Base-by-base conservation (phyloP, 495 filamentous ascomycete genomes). In the Penicillium coprophilum region DNA sequence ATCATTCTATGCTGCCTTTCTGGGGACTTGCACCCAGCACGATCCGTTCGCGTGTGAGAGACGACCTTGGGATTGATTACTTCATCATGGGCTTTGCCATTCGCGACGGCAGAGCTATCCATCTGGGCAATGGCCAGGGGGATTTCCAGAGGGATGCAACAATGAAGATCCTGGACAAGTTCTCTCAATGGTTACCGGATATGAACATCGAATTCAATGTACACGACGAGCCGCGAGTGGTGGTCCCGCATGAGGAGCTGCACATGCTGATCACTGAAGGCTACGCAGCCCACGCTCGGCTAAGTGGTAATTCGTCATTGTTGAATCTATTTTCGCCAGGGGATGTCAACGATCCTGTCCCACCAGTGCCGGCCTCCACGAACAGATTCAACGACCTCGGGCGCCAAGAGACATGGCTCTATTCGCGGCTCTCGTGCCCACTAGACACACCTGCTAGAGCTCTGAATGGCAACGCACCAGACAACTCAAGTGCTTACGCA, bases 131-230 rank as follows among this genome's bases (percentile, higher is more conserved):
- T 19, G 41, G 44, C 28, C 58, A 64, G 38, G 55, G 55, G 17
- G 46, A 24, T 13, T 58, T 48, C 7, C 58, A 61, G 32, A 17
- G 21, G 6, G 24, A 51, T 47, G 55, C 32, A n/a, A 58, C 58
- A 11, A 53, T 55, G 23, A 53, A 36, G 24, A 45, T 45, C 6
- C 21, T 58, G 6, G 31, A 24, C 1, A 55, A 44, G 20, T 61
- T 62, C 27, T 13, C 45, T 6, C 53, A 55, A 11, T 57, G 53
- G 56, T 70, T 91, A 46, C 89, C 87, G 0, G 86, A 90, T 63
- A 87, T 91, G 87, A 85, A 91, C 61, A 63, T 92, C 10, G 81
- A 77, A 20, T 88, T 91, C 68, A 92, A 91, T 66, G 62, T 85
- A 23, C 83, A 90, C 62, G 87, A 92, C 62, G 87, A 91, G 57